Evolutionary conservation across 164 flowering plant species (phyloP).

Genomic region (Chimonanthus salicifolius): DNA sequence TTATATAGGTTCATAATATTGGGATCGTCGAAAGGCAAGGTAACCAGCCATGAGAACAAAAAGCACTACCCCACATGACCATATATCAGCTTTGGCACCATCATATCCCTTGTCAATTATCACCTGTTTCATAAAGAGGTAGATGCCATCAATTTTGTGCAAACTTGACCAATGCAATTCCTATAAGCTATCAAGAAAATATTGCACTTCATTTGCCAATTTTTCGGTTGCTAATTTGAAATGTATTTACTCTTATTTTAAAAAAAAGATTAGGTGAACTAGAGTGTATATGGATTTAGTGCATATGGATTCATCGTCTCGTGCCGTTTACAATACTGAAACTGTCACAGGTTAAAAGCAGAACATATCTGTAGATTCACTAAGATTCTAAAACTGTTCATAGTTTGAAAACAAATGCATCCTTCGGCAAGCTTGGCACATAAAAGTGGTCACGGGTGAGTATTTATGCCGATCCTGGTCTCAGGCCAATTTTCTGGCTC

Average conservation of each 20-base stretch:
- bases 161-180: neutral
- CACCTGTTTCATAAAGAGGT: constrained; percentile 4
- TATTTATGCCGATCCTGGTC: neutral
- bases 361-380: too few relatives aligned
- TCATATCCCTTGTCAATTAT: constrained; percentile 12
- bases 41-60: constrained; percentile 18
- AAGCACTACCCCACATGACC: constrained; percentile 17
- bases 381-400: too few relatives aligned
- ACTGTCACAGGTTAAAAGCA: too few relatives aligned
- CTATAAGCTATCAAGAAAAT: neutral
- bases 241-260: too few relatives aligned
- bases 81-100: constrained; percentile 12
- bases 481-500: neutral
- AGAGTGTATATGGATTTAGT: too few relatives aligned
- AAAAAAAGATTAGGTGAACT: too few relatives aligned
- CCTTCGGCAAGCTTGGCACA: neutral
- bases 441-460: neutral
- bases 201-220: neutral
- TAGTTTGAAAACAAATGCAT: too few relatives aligned
- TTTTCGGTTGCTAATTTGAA: too few relatives aligned
- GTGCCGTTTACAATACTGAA: too few relatives aligned
- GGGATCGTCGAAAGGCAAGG: constrained; percentile 15
- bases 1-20: constrained; percentile 9
- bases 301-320: too few relatives aligned
- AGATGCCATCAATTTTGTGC: neutral